These are phyloP conservation scores for Pythium rishiriense DNA, from an alignment of 352 stramenopile genomes.

Conservation along the genomic window DNA sequence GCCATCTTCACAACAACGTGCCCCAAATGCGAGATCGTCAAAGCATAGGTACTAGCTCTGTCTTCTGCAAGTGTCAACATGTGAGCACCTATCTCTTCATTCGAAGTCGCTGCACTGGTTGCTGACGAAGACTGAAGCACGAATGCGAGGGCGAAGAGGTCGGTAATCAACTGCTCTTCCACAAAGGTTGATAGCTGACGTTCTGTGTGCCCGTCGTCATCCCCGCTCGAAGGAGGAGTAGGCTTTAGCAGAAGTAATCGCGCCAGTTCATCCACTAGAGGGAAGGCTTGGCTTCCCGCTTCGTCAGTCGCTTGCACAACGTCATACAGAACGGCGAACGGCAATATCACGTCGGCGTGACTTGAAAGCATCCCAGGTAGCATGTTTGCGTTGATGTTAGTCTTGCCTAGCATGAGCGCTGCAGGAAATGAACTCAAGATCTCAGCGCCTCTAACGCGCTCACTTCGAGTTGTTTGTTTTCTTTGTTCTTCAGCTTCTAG, in stretches of 20 bases:
- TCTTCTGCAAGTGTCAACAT: conserved; percentile 57
- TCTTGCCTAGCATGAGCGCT: conserved; percentile 3
- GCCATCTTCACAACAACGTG: conserved; percentile 72
- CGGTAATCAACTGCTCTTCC: conserved; percentile 63
- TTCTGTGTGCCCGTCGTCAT: not conserved
- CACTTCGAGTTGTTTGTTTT: not conserved
- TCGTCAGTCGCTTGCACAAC: conserved; percentile 6
- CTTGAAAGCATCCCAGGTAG: not conserved
- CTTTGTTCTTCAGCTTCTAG: conserved; percentile 24
- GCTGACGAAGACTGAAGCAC: conserved; percentile 33
- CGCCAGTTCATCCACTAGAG: conserved; percentile 21
- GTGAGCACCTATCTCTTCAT: conserved; percentile 33
- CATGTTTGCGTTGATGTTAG: not conserved
- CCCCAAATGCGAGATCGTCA: conserved; percentile 58
- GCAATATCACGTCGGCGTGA: conserved; percentile 28
- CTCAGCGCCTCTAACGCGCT: conserved; percentile 16
- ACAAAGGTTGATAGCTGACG: conserved; percentile 19
- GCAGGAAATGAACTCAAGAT: conserved; percentile 21
- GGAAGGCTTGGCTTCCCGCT: not conserved
- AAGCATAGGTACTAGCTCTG: conserved; percentile 34
- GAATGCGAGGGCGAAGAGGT: conserved; percentile 74
- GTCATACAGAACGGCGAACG: conserved; percentile 25
- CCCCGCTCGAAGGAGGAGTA: not conserved
- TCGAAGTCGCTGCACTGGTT: not conserved
- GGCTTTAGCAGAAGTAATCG: conserved; percentile 6